A percentile compares a stretch with the other conserved stretches of the same genome.
phyloP scores from a whole-genome alignment of 2,329 filamentous ascomycete species.

The Penicillium sumatraense region DNA sequence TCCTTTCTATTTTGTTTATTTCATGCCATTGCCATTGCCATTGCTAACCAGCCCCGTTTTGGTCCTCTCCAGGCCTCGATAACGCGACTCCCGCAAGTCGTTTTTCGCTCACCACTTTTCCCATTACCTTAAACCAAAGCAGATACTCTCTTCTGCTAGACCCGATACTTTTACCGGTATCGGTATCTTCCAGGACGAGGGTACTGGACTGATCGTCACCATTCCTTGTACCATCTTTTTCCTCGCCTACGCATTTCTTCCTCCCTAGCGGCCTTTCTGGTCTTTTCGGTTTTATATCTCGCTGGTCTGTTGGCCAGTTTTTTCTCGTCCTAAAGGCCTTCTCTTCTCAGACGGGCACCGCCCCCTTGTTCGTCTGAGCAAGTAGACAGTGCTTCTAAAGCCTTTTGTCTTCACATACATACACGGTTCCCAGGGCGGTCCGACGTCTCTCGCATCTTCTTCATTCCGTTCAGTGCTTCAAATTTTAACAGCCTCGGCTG shows the following conservation, averaged over 20 bases:
- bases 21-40: neutral
- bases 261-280: conserved; percentile 76
- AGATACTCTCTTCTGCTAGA: conserved; percentile 76
- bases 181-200: conserved; percentile 76
- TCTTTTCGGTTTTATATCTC: conserved; percentile 69
- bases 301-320: conserved; percentile 77
- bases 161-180: conserved; percentile 85
- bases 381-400: conserved; percentile 90
- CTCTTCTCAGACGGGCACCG: conserved; percentile 92
- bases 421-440: conserved; percentile 29
- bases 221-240: conserved; percentile 88
- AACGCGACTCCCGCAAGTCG: conserved; percentile 51
- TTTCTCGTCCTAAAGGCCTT: conserved; percentile 81
- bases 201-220: conserved; percentile 67
- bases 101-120: conserved; percentile 18
- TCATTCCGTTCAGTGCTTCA: conserved; percentile 18
- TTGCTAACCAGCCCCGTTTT: conserved; percentile 20
- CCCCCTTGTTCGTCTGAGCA: conserved; percentile 90
- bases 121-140: conserved; percentile 42
- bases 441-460: conserved; percentile 22
- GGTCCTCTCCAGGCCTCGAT: conserved; percentile 62
- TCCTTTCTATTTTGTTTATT: neutral
- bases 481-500: conserved; percentile 24
- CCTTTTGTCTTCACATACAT: conserved; percentile 35
- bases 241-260: conserved; percentile 75